phyloP scores from a whole-genome alignment of 768 basidiomycete genomes.

The Termitomyces heimii region DNA sequence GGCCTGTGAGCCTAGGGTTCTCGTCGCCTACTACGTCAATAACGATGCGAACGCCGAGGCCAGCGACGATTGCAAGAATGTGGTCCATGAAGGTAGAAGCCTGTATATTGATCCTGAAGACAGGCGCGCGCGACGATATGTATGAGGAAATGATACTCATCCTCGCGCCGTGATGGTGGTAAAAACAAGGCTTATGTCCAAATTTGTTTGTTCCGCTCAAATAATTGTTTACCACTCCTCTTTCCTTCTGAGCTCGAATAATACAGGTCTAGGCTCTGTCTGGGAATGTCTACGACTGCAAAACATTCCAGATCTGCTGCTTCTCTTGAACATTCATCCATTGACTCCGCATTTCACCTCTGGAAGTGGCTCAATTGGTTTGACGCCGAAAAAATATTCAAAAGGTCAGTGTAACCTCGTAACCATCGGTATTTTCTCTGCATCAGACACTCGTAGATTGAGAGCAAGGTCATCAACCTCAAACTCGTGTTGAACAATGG shows the following conservation, averaged over 20 bases:
- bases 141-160: conserved; percentile 33
- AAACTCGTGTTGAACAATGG: not conserved
- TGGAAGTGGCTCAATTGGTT: not conserved
- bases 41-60: conserved; percentile 59
- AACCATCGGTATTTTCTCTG: not conserved
- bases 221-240: not conserved
- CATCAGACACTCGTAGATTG: not conserved
- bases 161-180: conserved; percentile 12
- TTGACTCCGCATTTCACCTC: not conserved
- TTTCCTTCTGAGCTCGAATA: not conserved
- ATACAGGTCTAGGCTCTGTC: not conserved
- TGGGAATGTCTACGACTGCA: not conserved
- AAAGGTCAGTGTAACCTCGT: not conserved
- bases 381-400: not conserved
- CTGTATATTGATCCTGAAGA: conserved; percentile 28
- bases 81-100: conserved; percentile 54
- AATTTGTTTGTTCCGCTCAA: conserved; percentile 7
- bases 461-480: not conserved
- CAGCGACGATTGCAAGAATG: conserved; percentile 60
- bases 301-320: not conserved
- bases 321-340: not conserved
- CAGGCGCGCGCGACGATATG: conserved; percentile 26
- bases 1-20: conserved; percentile 49
- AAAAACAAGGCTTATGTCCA: conserved; percentile 9
- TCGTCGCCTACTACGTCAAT: conserved; percentile 46